Percentiles rank a stretch among this genome's conserved stretches.
phyloP scores from a whole-genome alignment of 2,329 filamentous ascomycete species.

The Blastomyces gilchristii region DNA sequence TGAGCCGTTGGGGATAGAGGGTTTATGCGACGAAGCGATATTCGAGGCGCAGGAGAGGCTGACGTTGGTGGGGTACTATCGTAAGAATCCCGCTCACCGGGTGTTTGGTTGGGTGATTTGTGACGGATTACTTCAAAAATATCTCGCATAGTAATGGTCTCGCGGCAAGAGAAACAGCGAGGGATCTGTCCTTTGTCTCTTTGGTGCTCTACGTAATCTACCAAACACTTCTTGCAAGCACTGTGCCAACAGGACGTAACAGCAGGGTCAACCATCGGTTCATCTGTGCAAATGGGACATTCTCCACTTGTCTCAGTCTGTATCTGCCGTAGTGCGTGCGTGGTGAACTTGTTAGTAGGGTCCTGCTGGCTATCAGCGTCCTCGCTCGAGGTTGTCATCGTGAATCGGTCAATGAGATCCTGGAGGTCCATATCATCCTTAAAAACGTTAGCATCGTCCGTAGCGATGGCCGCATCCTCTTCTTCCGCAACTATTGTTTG shows the following conservation, averaged over 20 bases:
- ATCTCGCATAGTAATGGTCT: constrained; percentile 68
- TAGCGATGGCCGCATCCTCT: constrained; percentile 65
- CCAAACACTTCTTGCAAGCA: constrained; percentile 85
- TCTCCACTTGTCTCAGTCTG: constrained; percentile 79
- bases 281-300: constrained; percentile 89
- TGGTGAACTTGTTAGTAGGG: constrained; percentile 64
- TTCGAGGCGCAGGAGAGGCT: constrained; percentile 37
- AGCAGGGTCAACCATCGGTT: constrained; percentile 87
- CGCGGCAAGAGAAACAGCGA: constrained; percentile 83
- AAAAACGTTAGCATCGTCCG: constrained; percentile 68
- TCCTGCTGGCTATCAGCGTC: constrained; percentile 39
- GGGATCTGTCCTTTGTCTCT: constrained; percentile 64
- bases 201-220: constrained; percentile 82
- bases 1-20: constrained; percentile 49
- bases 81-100: constrained; percentile 36
- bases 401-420: constrained; percentile 74
- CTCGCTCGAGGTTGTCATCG: constrained; percentile 53
- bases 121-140: constrained; percentile 87
- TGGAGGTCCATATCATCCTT: constrained; percentile 95
- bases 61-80: constrained; percentile 29
- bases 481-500: constrained; percentile 78
- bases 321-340: constrained; percentile 82
- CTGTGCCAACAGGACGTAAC: constrained; percentile 98
- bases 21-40: constrained; percentile 52
- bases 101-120: constrained; percentile 28